A percentile compares a stretch with the other conserved stretches of the same genome.
phyloP scores from a whole-genome alignment of 2,329 filamentous ascomycete species.

The Tothia fuscella region DNA sequence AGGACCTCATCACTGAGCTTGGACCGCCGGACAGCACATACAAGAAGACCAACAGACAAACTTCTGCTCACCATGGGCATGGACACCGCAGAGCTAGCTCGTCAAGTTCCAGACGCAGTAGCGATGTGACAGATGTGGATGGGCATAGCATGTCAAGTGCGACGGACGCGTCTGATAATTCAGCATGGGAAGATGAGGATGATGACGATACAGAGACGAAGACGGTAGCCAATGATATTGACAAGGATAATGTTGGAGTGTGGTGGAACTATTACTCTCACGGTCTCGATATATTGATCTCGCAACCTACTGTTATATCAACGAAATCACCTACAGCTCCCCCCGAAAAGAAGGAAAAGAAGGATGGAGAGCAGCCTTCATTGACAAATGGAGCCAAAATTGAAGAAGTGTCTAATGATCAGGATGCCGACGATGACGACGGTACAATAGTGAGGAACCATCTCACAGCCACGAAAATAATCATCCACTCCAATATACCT shows the following conservation, averaged over 20 bases:
- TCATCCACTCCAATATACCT: constrained; percentile 87
- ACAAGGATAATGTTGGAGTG: constrained; percentile 49
- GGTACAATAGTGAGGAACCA: constrained; percentile 38
- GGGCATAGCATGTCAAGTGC: not conserved
- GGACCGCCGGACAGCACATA: constrained; percentile 92
- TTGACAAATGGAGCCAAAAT: not conserved
- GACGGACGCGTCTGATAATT: constrained; percentile 10
- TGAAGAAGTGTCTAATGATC: constrained; percentile 11
- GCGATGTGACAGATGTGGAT: not conserved
- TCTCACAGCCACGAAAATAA: constrained; percentile 79
- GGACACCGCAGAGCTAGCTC: constrained; percentile 3
- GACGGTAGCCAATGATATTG: constrained; percentile 44
- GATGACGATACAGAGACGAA: constrained; percentile 34
- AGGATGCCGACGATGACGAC: constrained; percentile 16
- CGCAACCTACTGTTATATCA: constrained; percentile 47
- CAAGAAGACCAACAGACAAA: constrained; percentile 52
- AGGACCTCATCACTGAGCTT: constrained; percentile 81
- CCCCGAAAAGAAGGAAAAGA: no score
- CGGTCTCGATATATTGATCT: constrained; percentile 89
- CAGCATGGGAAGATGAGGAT: constrained; percentile 46
- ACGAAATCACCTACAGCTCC: constrained; percentile 15
- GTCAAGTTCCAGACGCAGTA: not conserved
- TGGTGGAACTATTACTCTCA: constrained; percentile 98
- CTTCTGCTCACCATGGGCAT: not conserved
- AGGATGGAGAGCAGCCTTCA: constrained; percentile 20